phyloP scores from a whole-genome alignment of 202 grass and related monocot genomes.

The Setaria viridis region DNA sequence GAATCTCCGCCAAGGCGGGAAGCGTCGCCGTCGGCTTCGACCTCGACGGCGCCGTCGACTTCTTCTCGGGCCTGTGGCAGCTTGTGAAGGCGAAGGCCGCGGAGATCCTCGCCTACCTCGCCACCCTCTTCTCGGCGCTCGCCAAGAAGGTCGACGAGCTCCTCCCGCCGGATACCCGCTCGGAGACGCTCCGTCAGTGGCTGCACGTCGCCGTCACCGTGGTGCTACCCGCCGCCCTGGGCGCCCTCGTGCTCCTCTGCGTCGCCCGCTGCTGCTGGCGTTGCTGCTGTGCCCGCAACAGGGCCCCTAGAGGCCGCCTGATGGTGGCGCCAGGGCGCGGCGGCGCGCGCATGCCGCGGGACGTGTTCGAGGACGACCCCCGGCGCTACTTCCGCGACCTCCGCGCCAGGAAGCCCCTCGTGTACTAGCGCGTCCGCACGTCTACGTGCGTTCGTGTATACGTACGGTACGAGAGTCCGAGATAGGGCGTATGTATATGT shows the following conservation, averaged over 20 bases:
- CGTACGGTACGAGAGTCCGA: too few species aligned
- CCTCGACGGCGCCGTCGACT: neutral
- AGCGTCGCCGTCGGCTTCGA: conserved; percentile 16
- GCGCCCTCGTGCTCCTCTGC: conserved; percentile 19
- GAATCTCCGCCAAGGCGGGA: neutral
- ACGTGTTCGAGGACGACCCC: conserved; percentile 25
- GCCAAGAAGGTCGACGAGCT: conserved; percentile 41
- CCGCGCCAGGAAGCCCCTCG: conserved; percentile 20
- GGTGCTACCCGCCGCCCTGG: conserved; percentile 37
- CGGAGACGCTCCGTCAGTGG: conserved; percentile 46
- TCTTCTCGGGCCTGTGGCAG: conserved; percentile 29
- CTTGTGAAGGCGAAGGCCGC: conserved; percentile 32
- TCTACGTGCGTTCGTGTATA: neutral
- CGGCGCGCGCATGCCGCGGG: conserved; percentile 32
- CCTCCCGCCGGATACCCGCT: conserved; percentile 46
- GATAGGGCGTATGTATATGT: too few species aligned
- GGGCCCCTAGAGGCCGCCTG: neutral
- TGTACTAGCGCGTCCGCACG: neutral
- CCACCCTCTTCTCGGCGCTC: conserved; percentile 19
- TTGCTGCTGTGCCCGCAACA: neutral
- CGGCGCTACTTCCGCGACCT: conserved; percentile 37
- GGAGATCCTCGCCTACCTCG: conserved; percentile 22
- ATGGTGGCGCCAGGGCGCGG: conserved; percentile 49
- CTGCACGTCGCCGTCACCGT: conserved; percentile 18
- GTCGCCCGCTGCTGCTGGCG: conserved; percentile 40